Percentiles rank a stretch among this genome's conserved stretches.
phyloP scores from a whole-genome alignment of 176 grass and related monocot species.

The Lolium multiflorum region DNA sequence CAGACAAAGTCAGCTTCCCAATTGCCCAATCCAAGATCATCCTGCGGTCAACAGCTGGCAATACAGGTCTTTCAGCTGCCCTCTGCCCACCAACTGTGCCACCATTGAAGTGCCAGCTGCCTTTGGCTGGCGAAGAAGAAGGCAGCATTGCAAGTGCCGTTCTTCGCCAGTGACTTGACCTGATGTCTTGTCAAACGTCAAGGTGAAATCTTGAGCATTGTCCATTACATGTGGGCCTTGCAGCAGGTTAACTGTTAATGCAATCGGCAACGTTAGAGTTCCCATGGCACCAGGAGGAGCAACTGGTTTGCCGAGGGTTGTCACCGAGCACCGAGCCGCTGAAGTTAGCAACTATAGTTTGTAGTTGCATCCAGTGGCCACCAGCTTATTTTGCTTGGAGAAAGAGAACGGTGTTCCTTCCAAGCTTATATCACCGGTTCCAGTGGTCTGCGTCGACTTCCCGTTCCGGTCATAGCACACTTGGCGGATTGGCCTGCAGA shows the following conservation, averaged over 20 bases:
- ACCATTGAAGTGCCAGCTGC: background rate
- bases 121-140: conserved; percentile 24
- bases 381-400: conserved; percentile 37
- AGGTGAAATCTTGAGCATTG: background rate
- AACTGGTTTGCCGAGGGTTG: rapidly evolving
- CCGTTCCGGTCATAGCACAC: conserved; percentile 38
- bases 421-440: background rate
- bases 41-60: background rate
- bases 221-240: background rate
- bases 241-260: conserved; percentile 14
- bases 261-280: too few relatives aligned
- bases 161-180: background rate
- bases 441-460: background rate
- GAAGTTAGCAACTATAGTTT: background rate
- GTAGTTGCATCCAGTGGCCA: conserved; percentile 36
- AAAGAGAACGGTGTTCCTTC: conserved; percentile 38
- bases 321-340: too few relatives aligned
- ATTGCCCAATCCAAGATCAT: conserved; percentile 59
- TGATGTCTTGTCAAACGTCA: background rate
- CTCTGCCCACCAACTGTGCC: background rate
- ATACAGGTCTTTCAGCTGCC: background rate
- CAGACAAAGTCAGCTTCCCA: background rate
- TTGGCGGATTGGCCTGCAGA: conserved; percentile 31
- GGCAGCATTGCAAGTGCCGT: conserved; percentile 28
- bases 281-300: background rate